phyloP scores from a whole-genome alignment of 495 filamentous ascomycete species.

The Amphirosellinia nigrospora region DNA sequence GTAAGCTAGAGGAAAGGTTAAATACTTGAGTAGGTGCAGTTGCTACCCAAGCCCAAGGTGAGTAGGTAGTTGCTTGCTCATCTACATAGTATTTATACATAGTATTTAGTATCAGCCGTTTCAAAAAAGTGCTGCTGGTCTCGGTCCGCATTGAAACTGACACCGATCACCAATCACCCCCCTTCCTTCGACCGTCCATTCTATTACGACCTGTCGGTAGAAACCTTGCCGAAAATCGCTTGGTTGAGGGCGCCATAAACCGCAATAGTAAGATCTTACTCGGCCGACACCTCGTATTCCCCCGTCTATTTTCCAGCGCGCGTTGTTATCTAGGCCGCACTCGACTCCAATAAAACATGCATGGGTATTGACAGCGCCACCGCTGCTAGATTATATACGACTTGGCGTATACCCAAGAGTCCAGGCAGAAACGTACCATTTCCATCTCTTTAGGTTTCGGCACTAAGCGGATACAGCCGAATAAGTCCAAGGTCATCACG shows the following conservation, averaged over 20 bases:
- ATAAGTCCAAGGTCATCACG: neutral
- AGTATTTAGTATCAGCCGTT: neutral
- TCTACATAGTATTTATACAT: too few relatives aligned
- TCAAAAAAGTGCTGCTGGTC: neutral
- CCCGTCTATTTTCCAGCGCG: neutral
- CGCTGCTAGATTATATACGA: neutral
- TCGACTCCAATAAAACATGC: conserved; percentile 18
- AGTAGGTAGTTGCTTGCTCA: neutral
- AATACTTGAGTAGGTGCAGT: neutral
- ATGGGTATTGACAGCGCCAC: neutral
- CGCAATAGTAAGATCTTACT: neutral
- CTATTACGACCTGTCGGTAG: neutral
- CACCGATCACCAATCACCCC: neutral
- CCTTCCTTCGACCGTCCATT: neutral
- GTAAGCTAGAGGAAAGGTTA: neutral
- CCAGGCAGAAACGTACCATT: conserved; percentile 22
- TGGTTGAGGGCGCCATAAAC: neutral
- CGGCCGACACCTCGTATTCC: conserved; percentile 19
- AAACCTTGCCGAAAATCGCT: conserved; percentile 3
- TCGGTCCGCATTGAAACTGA: neutral
- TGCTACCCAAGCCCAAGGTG: neutral
- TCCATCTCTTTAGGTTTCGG: neutral
- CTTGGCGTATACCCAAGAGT: neutral
- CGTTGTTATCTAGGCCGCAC: neutral
- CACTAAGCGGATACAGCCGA: neutral